phyloP scores from a whole-genome alignment of 305 asterid species.

The Fraxinus ornus region DNA sequence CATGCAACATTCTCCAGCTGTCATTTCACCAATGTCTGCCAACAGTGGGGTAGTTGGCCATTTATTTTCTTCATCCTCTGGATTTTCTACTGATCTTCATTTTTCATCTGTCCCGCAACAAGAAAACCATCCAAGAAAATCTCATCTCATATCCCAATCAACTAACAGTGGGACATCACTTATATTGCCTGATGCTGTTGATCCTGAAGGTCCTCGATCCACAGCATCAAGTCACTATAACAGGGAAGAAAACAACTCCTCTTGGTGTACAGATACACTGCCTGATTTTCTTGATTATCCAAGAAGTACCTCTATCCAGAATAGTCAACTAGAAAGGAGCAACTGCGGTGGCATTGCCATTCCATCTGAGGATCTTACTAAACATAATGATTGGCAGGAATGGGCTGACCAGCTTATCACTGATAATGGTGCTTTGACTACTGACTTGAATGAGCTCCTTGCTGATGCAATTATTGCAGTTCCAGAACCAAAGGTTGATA shows the following conservation, averaged over 20 bases:
- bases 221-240: constrained; percentile 52
- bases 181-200: constrained; percentile 43
- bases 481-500: constrained; percentile 41
- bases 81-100: constrained; percentile 60
- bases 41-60: constrained; percentile 58
- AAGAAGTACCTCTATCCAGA: constrained; percentile 33
- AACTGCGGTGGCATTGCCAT: constrained; percentile 26
- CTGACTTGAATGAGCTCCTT: constrained; percentile 58
- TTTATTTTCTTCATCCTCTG: constrained; percentile 65
- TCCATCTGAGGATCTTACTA: constrained; percentile 44
- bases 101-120: constrained; percentile 53
- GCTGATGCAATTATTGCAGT: constrained; percentile 46
- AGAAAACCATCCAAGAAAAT: constrained; percentile 48
- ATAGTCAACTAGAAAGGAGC: constrained; percentile 45
- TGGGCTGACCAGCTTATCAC: constrained; percentile 65
- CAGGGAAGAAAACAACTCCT: constrained; percentile 41
- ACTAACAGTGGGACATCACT: constrained; percentile 48
- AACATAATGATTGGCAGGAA: constrained; percentile 50
- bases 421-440: constrained; percentile 47
- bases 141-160: constrained; percentile 64
- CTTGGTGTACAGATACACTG: constrained; percentile 65
- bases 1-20: constrained; percentile 37
- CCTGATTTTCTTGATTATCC: constrained; percentile 65
- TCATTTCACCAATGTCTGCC: constrained; percentile 47
- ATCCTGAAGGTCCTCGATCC: constrained; percentile 53